Evolutionary conservation across 768 basidiomycete species (phyloP), one percentile per base, ranked within the genome.

Genomic region (Lepiota venenata): DNA sequence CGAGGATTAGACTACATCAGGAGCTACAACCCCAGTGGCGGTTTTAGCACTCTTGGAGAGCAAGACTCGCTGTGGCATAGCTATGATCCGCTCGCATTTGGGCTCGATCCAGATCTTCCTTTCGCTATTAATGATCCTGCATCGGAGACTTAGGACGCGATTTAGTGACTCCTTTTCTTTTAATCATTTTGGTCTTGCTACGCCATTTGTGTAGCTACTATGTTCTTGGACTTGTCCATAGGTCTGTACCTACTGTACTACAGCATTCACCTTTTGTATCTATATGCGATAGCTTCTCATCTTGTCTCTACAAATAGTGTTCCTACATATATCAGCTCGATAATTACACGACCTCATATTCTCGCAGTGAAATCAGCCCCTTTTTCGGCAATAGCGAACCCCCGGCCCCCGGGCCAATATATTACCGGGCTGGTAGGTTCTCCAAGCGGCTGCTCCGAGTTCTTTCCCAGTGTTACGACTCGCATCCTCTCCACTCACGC

Each of bases 1-100:
- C 79, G 83, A 27, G 91, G 90, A 9, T 75, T 93, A 29, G 91
- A 93, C 61, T 93, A 82, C 61, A 85, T 93, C 63, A 82, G 87
- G 61, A 91, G 90, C 62, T 91, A 87, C 64, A 77, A 82, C 47
- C 44, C 52, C 32, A 77, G 78, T 66, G 74, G 74, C 57, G 75
- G 76, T 35, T 81, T 78, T 66, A 67, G 69, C 20, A 61, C 69
- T 16, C 14, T 27, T 20, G 72, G 68, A 49, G 80, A 81, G 54
- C 79, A 77, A 58, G 78, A 81, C 62, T 69, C 73, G 12, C 64
- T 81, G 35, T 82, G 81, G 80, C 78, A 78, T 59, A 81, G 80
- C 62, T 87, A 90, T 63, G 91, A 91, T 65, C 76, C 82, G 56
- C 78, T 82, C 49, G 83, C 84, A 32, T 91, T 91, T 69, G 85